phyloP scores from a whole-genome alignment of 768 basidiomycete genomes.

The Dictyophora rubrovolvata region DNA sequence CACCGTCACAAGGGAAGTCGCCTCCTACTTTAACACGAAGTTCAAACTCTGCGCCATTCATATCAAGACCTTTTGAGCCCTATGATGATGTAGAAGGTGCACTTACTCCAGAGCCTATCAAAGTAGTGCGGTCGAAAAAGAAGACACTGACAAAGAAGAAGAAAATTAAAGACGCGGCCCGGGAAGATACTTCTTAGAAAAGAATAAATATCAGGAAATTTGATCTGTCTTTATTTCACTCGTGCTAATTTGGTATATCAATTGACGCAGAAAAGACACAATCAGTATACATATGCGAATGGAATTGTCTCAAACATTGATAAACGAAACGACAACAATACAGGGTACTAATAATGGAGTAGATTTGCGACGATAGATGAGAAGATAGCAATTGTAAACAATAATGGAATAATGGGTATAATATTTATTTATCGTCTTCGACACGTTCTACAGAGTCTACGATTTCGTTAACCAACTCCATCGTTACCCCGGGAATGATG shows the following conservation, averaged over 20 bases:
- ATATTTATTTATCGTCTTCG: conserved; percentile 53
- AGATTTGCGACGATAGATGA: neutral
- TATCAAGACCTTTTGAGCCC: conserved; percentile 34
- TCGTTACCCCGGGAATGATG: conserved; percentile 88
- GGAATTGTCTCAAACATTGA: neutral
- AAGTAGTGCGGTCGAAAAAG: conserved; percentile 67
- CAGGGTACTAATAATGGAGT: neutral
- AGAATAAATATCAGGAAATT: neutral
- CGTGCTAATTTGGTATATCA: neutral
- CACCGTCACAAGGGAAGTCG: neutral
- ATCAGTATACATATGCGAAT: conserved; percentile 3
- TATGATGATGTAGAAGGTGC: conserved; percentile 48
- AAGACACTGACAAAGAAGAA: conserved; percentile 44
- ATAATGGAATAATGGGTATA: neutral
- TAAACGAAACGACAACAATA: neutral
- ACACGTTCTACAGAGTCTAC: conserved; percentile 89
- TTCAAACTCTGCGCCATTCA: conserved; percentile 14
- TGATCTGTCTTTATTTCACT: neutral
- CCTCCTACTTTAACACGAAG: conserved; percentile 19
- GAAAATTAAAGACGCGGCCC: conserved; percentile 41
- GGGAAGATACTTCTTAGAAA: neutral
- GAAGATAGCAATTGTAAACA: neutral
- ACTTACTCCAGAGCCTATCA: conserved; percentile 60
- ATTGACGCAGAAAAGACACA: neutral
- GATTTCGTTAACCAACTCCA: conserved; percentile 89